Percentiles rank a stretch among this genome's conserved stretches.
Evolutionary conservation across 2,329 filamentous ascomycete genomes (phyloP).

Genomic region (Xylariaceae sp.): DNA sequence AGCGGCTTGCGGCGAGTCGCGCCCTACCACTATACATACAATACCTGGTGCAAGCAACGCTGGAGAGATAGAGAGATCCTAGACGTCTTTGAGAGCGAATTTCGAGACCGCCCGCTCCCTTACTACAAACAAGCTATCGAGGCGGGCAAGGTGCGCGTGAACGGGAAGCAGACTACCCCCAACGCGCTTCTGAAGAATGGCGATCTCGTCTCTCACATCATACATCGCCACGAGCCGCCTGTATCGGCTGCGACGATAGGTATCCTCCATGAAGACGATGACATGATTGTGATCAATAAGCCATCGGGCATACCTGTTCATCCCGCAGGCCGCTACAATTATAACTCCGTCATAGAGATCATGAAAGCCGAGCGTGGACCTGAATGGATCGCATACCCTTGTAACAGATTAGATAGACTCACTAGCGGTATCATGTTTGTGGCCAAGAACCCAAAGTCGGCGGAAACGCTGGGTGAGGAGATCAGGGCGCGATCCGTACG

Average conservation of each 20-base stretch:
- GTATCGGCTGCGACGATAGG: constrained; percentile 76
- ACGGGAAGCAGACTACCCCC: constrained; percentile 66
- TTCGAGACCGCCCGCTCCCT: constrained; percentile 77
- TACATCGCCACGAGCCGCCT: constrained; percentile 93
- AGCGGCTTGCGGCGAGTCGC: constrained; percentile 76
- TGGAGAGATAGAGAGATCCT: constrained; percentile 80
- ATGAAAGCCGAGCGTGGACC: constrained; percentile 70
- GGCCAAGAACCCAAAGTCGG: constrained; percentile 77
- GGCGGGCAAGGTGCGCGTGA: constrained; percentile 72
- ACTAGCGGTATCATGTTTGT: constrained; percentile 99
- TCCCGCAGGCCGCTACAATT: constrained; percentile 90
- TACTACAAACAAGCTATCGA: constrained; percentile 89
- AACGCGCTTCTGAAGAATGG: constrained; percentile 79
- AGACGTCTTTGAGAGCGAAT: constrained; percentile 88
- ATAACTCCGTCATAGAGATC: constrained; percentile 92
- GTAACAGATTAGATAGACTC: constrained; percentile 88
- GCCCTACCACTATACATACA: constrained; percentile 92
- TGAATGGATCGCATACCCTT: constrained; percentile 60
- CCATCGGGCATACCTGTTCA: constrained; percentile 93
- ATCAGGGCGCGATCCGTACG: constrained; percentile 77
- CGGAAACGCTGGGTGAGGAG: constrained; percentile 71
- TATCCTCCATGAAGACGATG: constrained; percentile 85
- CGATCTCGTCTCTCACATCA: constrained; percentile 84
- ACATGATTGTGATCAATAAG: constrained; percentile 96
- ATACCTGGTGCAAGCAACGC: constrained; percentile 89